Base-by-base conservation (phyloP, 1,284 basidiomycete species). In the Heterobasidion occidentale region DNA sequence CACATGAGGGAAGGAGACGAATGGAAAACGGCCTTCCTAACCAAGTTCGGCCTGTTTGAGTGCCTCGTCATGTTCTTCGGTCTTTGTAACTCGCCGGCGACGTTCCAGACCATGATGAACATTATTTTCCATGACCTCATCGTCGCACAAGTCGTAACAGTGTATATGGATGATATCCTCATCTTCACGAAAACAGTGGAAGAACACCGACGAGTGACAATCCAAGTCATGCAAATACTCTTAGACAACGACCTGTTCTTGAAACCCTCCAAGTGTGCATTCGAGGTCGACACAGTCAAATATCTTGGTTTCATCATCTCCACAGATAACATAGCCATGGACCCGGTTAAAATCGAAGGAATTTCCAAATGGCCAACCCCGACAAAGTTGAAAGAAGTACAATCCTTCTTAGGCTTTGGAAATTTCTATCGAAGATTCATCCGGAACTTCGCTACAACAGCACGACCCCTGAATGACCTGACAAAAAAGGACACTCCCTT, bases 331-430 rank as follows among this genome's bases (percentile, higher is more conserved):
- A 14, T 47, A 3, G 17, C 9, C 9, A 47, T 47, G 7, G 46
- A 14, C 27, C 46, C 46, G 0, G 27, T 19, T 2, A 47, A 47
- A 8, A 4, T 33, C 4, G 2, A 47, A 8, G 46, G 17, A 17
- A 14, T 20, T 2, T 17, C 46, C 0, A 7, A 47, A 9, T 47
- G 46, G 46, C 46, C 46, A 11, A 19, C 46, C 3, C 46, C 17
- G 14, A 14, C 9, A 46, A 33, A 2, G 4, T 0, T 51, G 27
- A 36, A 70, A 70, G 36, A 61, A 59, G 46, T 47, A 7, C 46
- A 19, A 14, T 33, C 4, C 1, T 47, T 47, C 6, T 47, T 47
- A 7, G 46, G 46, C 2, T 47, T 47, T 8, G n/a, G 46, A 2
- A 47, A 47, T 8, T 47, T 47, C 46, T 47, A 47, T 5, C 9